Percentiles rank a stretch among this genome's conserved stretches.
Conservation (phyloP, 2,329 filamentous ascomycete genomes). For the Paraphoma sp. region DNA sequence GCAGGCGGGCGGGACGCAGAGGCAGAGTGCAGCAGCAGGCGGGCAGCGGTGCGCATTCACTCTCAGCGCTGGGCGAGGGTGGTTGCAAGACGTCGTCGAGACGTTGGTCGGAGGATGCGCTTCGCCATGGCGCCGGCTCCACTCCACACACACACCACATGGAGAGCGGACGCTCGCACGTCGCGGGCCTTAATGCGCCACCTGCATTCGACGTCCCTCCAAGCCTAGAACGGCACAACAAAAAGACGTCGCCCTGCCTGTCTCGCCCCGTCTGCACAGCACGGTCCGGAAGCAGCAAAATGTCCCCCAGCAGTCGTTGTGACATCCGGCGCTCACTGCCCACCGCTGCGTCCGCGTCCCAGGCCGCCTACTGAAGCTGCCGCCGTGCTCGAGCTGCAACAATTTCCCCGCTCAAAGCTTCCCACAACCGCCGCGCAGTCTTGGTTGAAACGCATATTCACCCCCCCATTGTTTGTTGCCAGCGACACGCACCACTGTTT, state of each 20-base stretch:
- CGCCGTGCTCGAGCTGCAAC: not conserved
- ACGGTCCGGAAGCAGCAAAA: constrained; percentile 5
- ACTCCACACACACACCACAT: constrained; percentile 9
- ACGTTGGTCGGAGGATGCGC: constrained; percentile 5
- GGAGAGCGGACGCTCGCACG: constrained; percentile 4
- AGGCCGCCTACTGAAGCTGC: not conserved
- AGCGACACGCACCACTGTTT: not conserved
- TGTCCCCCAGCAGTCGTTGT: not conserved
- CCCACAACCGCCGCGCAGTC: not conserved
- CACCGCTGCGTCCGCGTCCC: not conserved
- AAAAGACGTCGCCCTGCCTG: constrained; percentile 9
- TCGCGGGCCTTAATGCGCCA: constrained; percentile 20
- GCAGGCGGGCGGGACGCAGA: not conserved
- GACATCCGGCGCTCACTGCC: not conserved
- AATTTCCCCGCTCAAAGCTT: not conserved
- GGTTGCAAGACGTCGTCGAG: constrained; percentile 7
- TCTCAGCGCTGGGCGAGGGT: not conserved
- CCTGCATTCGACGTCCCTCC: constrained; percentile 11
- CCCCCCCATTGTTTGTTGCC: too few species aligned
- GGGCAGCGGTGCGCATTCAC: constrained; percentile 1
- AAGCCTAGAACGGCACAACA: constrained; percentile 18
- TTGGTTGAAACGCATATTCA: not conserved
- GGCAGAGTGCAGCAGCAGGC: constrained; percentile 1
- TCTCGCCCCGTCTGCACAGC: constrained; percentile 5
- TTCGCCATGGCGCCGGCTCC: constrained; percentile 18